Base-by-base conservation (phyloP, 2,329 filamentous ascomycete species). In the Diaporthe caulivora region DNA sequence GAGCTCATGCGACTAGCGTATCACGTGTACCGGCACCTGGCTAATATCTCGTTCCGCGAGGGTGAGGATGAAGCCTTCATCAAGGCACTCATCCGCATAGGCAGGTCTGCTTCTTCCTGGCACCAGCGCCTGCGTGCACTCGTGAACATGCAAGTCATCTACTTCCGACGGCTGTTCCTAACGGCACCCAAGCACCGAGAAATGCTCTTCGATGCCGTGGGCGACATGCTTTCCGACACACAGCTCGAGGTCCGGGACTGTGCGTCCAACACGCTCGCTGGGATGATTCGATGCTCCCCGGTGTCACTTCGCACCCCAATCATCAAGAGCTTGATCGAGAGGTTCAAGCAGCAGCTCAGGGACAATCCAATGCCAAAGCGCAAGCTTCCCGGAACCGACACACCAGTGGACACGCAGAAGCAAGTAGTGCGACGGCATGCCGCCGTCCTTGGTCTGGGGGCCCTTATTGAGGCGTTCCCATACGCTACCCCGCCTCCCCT, bases 101-200 rank as follows among this genome's bases (percentile, higher is more conserved):
- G 97, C 60, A 94, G 92, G 79, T 93, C 90, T 10, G 94, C 95
- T 1, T 85, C 91, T 3, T 97, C 94, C 72, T 99, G 97, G 97
- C 97, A 99, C 83, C 97, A 99, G 84, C 93, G 97, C 60, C 88
- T 99, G 51, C 92, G 97, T 34, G 95, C 97, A 55, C 90, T 99
- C 77, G 95, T 99, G 84, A 98, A 98, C 84, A 98, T 99, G 87
- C 97, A 99, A 80, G 96, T 98, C 76, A 93, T 99, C 78, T 99
- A 98, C 86, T 99, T 98, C 90, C 93, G 97, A 67, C 94, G 96
- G 34, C 89, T 99, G 49, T 99, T 99, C 87, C 86, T 98, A 37
- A 94, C 97, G 77, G 90, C 91, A 42, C 86, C 89, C 9, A 84
- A 89, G 10, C 93, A 98, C 81, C 93, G 97, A 70, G 89, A 94